Percentiles rank a stretch among this genome's conserved stretches.
Conservation (phyloP, 306 rosid species). For the Erythrophleum fordii region DNA sequence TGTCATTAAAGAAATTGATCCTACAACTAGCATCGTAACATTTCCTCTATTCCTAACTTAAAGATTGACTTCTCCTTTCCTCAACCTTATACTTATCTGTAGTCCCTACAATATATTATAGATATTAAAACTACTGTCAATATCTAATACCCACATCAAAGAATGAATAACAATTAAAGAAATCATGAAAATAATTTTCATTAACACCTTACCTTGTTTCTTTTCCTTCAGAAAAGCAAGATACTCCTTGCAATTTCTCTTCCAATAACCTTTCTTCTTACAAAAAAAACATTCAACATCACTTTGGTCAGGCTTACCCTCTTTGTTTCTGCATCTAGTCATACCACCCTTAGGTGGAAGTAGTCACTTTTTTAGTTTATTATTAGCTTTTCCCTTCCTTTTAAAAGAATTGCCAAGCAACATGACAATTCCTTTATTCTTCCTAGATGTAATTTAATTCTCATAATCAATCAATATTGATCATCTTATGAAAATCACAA, state of each 20-base stretch:
- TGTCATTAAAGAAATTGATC: background rate
- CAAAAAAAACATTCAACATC: background rate
- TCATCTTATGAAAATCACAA: no score
- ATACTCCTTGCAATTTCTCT: slow-evolving; percentile 1
- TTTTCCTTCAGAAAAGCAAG: background rate
- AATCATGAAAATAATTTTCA: slow-evolving; percentile 28
- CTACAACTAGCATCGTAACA: background rate
- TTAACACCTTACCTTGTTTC: background rate
- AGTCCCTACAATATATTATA: background rate
- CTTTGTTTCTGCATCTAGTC: background rate
- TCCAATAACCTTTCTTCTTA: background rate
- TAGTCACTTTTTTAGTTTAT: background rate
- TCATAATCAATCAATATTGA: no score
- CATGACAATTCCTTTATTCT: no score
- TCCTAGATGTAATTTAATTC: no score
- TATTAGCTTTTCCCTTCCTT: background rate
- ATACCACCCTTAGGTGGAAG: background rate
- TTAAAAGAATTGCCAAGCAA: no score
- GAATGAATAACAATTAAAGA: background rate
- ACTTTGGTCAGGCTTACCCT: background rate
- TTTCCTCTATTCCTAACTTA: background rate
- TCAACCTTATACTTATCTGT: background rate
- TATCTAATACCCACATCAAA: slow-evolving; percentile 19
- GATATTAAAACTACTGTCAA: slow-evolving; percentile 8
- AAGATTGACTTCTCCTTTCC: background rate